A percentile compares a stretch with the other conserved stretches of the same genome.
Evolutionary conservation across 1,284 basidiomycete species (phyloP).

Genomic region (Ceratobasidium sp.): DNA sequence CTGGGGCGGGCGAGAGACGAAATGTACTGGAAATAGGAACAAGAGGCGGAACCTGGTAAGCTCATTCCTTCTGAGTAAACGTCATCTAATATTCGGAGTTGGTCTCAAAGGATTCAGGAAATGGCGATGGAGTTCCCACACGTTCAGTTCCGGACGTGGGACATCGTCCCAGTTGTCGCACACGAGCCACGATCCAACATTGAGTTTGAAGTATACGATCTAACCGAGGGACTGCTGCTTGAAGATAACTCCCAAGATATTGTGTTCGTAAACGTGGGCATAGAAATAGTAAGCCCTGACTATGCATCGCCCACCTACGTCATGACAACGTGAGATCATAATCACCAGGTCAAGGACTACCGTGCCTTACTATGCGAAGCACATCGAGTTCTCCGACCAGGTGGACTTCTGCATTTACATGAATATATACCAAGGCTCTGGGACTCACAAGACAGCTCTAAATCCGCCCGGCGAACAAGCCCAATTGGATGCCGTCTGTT

Average conservation of each 20-base stretch:
- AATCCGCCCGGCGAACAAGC: not conserved
- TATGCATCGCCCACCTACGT: not conserved
- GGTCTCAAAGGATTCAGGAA: not conserved
- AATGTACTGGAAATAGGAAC: conserved; percentile 16
- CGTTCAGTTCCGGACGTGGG: not conserved
- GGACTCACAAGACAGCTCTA: not conserved
- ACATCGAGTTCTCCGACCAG: conserved; percentile 14
- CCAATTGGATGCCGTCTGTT: not conserved
- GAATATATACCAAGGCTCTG: conserved; percentile 3
- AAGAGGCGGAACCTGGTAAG: conserved; percentile 21
- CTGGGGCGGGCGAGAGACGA: not conserved
- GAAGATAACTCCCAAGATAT: not conserved
- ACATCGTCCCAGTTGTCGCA: not conserved
- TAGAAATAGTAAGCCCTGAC: not conserved
- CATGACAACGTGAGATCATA: too few relatives aligned
- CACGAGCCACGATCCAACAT: not conserved
- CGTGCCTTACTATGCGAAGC: conserved; percentile 10
- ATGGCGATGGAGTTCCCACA: not conserved
- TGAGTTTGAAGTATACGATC: conserved; percentile 9
- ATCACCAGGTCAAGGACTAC: conserved; percentile 30
- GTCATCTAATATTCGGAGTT: too few relatives aligned
- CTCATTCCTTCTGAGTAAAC: not conserved
- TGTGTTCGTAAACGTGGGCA: not conserved
- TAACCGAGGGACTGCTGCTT: not conserved
- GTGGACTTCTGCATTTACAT: conserved; percentile 19